These are phyloP conservation scores for Posidonia australis DNA, from an alignment of 106 monocot genomes.

Conservation along the genomic window DNA sequence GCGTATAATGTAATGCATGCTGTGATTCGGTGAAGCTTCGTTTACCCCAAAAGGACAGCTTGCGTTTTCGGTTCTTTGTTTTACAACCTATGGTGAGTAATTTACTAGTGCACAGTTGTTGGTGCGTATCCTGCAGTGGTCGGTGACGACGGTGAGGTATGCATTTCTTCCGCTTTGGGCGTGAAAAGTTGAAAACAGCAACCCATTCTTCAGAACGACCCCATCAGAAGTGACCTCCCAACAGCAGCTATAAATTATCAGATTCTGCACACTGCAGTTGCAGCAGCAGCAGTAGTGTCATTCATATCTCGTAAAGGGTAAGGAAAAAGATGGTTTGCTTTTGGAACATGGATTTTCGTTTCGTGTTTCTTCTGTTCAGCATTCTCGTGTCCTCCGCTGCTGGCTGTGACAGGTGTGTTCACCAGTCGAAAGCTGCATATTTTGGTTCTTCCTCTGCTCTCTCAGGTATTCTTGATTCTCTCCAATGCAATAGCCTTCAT, in stretches of 20 bases:
- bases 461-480: neutral
- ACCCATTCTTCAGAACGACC: too few relatives aligned
- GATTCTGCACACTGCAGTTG: neutral
- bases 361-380: slow-evolving; percentile 9
- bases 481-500: neutral
- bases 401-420: slow-evolving; percentile 71
- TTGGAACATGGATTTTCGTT: neutral
- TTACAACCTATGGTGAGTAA: too few relatives aligned
- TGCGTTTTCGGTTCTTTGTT: too few relatives aligned
- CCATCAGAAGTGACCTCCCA: neutral
- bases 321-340: neutral
- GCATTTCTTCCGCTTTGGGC: neutral
- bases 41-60: neutral
- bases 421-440: slow-evolving; percentile 46
- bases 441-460: slow-evolving; percentile 37
- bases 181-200: too few relatives aligned
- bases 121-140: neutral
- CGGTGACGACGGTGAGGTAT: neutral
- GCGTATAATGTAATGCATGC: too few relatives aligned
- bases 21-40: too few relatives aligned
- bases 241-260: neutral
- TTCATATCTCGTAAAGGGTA: too few relatives aligned
- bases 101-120: neutral
- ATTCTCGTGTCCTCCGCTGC: slow-evolving; percentile 17
- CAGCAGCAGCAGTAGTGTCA: too few relatives aligned